Evolutionary conservation across 306 rosid species (phyloP).

Genomic region (Gleditsia sinensis): DNA sequence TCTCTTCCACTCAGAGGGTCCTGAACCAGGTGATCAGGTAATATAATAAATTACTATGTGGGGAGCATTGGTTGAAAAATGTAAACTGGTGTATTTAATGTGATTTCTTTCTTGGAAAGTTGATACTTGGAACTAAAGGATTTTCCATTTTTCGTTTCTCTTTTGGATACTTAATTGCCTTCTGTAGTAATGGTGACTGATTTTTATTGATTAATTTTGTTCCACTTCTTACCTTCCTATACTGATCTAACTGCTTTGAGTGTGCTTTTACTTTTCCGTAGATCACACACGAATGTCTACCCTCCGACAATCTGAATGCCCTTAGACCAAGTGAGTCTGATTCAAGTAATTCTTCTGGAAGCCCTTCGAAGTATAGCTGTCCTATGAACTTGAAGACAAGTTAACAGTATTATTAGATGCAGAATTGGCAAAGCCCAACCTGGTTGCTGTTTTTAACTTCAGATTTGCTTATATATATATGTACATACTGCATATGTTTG

Average conservation of each 20-base stretch:
- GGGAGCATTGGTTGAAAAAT: not conserved
- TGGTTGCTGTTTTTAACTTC: conserved; percentile 31
- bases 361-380: conserved; percentile 21
- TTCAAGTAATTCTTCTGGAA: conserved; percentile 27
- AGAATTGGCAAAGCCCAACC: conserved; percentile 7
- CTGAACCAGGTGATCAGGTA: conserved; percentile 62
- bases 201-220: too few species aligned
- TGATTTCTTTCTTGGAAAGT: not conserved
- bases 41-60: not conserved
- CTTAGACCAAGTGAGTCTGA: conserved; percentile 32
- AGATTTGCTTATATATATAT: conserved; percentile 37
- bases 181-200: too few species aligned
- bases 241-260: not conserved
- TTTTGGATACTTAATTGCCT: not conserved
- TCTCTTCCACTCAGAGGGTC: conserved; percentile 66
- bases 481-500: conserved; percentile 32
- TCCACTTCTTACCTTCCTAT: not conserved
- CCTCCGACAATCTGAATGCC: conserved; percentile 42
- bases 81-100: not conserved
- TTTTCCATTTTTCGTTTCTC: too few species aligned
- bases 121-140: too few species aligned
- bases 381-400: conserved; percentile 25
- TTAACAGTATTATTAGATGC: conserved; percentile 23
- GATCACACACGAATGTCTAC: conserved; percentile 46
- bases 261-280: not conserved